A percentile compares a stretch with the other conserved stretches of the same genome.
phyloP scores from a whole-genome alignment of 108 stramenopile genomes.

The Nitzschia sp. region DNA sequence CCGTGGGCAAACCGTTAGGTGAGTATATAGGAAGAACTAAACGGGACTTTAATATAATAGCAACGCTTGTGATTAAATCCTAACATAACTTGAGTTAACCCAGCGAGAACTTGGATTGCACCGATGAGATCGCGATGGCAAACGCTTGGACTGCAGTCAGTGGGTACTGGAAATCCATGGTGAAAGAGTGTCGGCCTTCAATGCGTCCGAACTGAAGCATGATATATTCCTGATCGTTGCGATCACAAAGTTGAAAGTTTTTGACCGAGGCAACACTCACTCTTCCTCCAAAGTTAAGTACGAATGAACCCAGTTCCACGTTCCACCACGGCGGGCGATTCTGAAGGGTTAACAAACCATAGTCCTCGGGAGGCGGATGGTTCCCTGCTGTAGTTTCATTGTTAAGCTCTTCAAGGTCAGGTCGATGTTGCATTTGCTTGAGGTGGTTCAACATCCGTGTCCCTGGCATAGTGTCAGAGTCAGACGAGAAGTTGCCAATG shows the following conservation, averaged over 20 bases:
- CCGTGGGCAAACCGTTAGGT: too few relatives aligned
- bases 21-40: neutral
- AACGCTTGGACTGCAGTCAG: constrained; percentile 86
- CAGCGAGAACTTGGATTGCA: constrained; percentile 86
- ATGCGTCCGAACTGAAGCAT: constrained; percentile 90
- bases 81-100: constrained; percentile 34
- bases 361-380: constrained; percentile 45
- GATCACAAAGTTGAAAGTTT: constrained; percentile 86
- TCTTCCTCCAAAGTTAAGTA: constrained; percentile 87
- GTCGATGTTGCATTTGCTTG: constrained; percentile 60
- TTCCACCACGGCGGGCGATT: constrained; percentile 92
- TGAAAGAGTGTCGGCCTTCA: constrained; percentile 82
- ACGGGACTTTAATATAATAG: neutral
- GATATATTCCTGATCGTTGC: constrained; percentile 70
- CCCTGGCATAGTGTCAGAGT: constrained; percentile 14
- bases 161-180: constrained; percentile 87
- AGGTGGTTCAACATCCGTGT: constrained; percentile 67
- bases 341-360: constrained; percentile 69
- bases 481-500: constrained; percentile 26
- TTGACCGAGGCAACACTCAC: constrained; percentile 88
- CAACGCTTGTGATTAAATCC: neutral
- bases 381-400: constrained; percentile 1
- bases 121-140: constrained; percentile 84
- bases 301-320: constrained; percentile 79
- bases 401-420: constrained; percentile 13